phyloP scores from a whole-genome alignment of 768 basidiomycete genomes.

The Lentinula boryana region DNA sequence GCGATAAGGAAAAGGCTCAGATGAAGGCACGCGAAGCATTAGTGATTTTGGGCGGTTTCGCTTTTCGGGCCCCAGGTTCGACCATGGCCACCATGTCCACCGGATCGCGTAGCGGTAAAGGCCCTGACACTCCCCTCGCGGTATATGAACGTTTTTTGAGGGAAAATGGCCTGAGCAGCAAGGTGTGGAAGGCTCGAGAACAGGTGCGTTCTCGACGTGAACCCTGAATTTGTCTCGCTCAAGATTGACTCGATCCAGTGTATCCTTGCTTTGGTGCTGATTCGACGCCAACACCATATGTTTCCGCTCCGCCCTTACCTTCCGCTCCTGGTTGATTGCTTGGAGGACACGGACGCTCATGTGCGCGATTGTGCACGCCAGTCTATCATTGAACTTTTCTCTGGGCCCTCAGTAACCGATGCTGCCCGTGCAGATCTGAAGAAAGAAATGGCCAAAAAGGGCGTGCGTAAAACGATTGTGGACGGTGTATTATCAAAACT shows the following conservation, averaged over 20 bases:
- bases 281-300: slow-evolving; percentile 62
- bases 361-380: slow-evolving; percentile 84
- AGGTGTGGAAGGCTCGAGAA: slow-evolving; percentile 82
- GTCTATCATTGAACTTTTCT: slow-evolving; percentile 80
- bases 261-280: slow-evolving; percentile 63
- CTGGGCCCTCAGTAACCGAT: slow-evolving; percentile 75
- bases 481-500: slow-evolving; percentile 73
- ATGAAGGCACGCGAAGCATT: slow-evolving; percentile 71
- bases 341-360: slow-evolving; percentile 87
- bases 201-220: slow-evolving; percentile 43
- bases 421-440: slow-evolving; percentile 90
- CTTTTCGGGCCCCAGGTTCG: slow-evolving; percentile 51
- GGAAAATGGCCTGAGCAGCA: slow-evolving; percentile 71
- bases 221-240: background rate
- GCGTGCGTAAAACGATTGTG: slow-evolving; percentile 81
- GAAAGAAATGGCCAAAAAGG: slow-evolving; percentile 82
- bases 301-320: slow-evolving; percentile 84
- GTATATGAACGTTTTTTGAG: slow-evolving; percentile 68
- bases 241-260: slow-evolving; percentile 28
- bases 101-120: slow-evolving; percentile 49
- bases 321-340: slow-evolving; percentile 67
- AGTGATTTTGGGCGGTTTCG: slow-evolving; percentile 67
- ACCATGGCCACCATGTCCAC: slow-evolving; percentile 32
- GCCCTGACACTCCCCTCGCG: slow-evolving; percentile 59
- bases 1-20: slow-evolving; percentile 72